These are phyloP conservation scores for Cinnamomum chago DNA, from an alignment of 164 flowering plant species.

Conservation along the genomic window DNA sequence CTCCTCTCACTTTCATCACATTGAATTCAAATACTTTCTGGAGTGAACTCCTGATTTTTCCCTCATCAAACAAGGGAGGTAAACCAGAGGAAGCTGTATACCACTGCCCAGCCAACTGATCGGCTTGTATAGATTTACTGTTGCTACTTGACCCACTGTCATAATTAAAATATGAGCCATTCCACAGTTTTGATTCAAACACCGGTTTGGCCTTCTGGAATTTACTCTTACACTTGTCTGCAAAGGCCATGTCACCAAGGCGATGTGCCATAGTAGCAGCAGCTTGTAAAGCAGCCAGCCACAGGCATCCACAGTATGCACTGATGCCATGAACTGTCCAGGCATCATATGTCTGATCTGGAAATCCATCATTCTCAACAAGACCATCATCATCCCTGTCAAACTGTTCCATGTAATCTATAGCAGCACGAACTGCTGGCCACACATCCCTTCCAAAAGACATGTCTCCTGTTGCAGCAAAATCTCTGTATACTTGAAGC, in stretches of 20 bases:
- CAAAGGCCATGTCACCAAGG: conserved; percentile 61
- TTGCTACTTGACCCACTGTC: conserved; percentile 90
- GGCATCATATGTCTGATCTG: conserved; percentile 92
- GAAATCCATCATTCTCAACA: conserved; percentile 91
- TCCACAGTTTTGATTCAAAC: conserved; percentile 81
- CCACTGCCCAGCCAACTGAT: conserved; percentile 96
- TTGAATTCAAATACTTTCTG: conserved; percentile 76
- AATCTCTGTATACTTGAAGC: conserved; percentile 89
- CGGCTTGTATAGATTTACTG: conserved; percentile 92
- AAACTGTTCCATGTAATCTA: conserved; percentile 92
- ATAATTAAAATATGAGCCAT: conserved; percentile 86
- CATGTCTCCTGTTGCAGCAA: conserved; percentile 81
- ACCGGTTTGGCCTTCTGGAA: conserved; percentile 58
- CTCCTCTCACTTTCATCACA: conserved; percentile 84
- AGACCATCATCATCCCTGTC: conserved; percentile 78
- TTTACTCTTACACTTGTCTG: conserved; percentile 55
- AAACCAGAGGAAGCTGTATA: conserved; percentile 79
- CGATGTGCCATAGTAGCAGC: conserved; percentile 89
- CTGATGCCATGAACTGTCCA: conserved; percentile 97
- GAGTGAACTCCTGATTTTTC: conserved; percentile 54
- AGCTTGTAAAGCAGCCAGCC: conserved; percentile 97
- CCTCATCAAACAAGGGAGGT: conserved; percentile 77
- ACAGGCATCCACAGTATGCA: conserved; percentile 91
- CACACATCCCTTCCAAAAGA: conserved; percentile 83
- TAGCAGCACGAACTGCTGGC: conserved; percentile 92